These are phyloP conservation scores for Casuarina equisetifolia DNA, from an alignment of 306 rosid species.

Conservation along the genomic window DNA sequence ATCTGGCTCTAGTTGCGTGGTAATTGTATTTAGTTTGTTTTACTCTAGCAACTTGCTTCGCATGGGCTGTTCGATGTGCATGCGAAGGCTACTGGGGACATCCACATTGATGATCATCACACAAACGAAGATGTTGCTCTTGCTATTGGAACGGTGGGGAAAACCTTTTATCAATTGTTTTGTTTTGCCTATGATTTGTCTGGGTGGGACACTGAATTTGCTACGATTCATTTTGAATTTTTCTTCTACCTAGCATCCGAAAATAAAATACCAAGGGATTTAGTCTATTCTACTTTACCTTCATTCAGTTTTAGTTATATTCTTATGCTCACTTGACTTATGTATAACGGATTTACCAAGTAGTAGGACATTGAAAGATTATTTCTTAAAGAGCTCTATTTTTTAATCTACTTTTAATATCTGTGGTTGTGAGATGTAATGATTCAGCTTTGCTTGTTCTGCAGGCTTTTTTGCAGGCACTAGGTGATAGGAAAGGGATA, in stretches of 20 bases:
- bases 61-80: conserved; percentile 86
- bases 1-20: conserved; percentile 6
- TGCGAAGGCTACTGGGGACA: conserved; percentile 78
- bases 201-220: not conserved
- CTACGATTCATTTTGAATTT: not conserved
- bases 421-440: not conserved
- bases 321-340: not conserved
- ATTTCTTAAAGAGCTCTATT: not conserved
- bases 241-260: conserved; percentile 3
- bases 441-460: conserved; percentile 23
- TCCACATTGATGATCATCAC: conserved; percentile 89
- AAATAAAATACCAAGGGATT: not conserved
- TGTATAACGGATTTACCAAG: not conserved
- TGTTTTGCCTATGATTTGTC: conserved; percentile 20
- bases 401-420: conserved; percentile 7
- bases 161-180: conserved; percentile 11
- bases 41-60: conserved; percentile 79
- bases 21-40: conserved; percentile 18
- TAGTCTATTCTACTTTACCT: not conserved
- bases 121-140: conserved; percentile 95
- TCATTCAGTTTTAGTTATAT: not conserved
- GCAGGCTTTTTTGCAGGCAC: conserved; percentile 88
- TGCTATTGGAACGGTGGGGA: conserved; percentile 82
- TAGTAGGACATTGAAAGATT: not conserved
- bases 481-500: conserved; percentile 95